A percentile compares a stretch with the other conserved stretches of the same genome.
phyloP scores from a whole-genome alignment of 306 rosid species.

The Vigna unguiculata region DNA sequence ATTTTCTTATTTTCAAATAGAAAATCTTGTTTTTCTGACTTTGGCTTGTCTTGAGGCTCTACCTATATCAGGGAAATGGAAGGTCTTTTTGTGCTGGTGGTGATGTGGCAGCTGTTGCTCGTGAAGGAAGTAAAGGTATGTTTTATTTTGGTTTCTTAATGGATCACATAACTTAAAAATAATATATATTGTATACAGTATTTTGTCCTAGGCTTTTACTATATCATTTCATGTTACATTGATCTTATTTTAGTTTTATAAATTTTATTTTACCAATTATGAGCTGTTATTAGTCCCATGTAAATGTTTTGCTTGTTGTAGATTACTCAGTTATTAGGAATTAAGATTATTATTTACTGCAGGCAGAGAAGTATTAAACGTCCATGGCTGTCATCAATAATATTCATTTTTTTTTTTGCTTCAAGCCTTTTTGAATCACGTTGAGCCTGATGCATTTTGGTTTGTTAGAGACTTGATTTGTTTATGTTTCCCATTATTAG shows the following conservation, averaged over 20 bases:
- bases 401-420: not conserved
- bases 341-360: not conserved
- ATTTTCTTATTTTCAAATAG: conserved; percentile 13
- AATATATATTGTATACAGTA: conserved; percentile 3
- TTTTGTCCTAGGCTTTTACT: conserved; percentile 8
- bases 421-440: not conserved
- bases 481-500: too few relatives aligned
- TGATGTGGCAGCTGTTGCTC: conserved; percentile 82
- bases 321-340: conserved; percentile 17
- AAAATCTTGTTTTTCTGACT: conserved; percentile 35
- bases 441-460: not conserved
- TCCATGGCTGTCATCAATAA: not conserved
- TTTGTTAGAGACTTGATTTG: too few relatives aligned
- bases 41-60: conserved; percentile 29
- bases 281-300: conserved; percentile 23
- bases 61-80: conserved; percentile 79
- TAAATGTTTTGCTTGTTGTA: not conserved
- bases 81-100: conserved; percentile 99
- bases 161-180: conserved; percentile 14
- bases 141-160: conserved; percentile 34
- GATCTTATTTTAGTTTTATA: conserved; percentile 1
- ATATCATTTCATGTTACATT: conserved; percentile 13
- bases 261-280: not conserved
- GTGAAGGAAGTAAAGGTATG: conserved; percentile 53
- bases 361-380: not conserved